Conservation (phyloP, 2,329 filamentous ascomycete species). For the Pseudocercospora musae region DNA sequence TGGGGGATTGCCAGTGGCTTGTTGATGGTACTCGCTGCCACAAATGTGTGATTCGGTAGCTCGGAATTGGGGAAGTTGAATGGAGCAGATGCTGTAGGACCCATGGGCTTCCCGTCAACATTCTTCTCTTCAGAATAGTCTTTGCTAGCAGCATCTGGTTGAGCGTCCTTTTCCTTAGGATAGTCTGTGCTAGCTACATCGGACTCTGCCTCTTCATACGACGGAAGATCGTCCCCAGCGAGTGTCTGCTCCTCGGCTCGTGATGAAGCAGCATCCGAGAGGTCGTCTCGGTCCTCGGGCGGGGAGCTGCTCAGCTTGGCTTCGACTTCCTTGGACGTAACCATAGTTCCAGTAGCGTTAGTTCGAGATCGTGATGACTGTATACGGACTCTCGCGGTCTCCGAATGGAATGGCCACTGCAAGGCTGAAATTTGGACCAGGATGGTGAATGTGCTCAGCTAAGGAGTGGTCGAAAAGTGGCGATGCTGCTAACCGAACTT, state of each 20-base stretch:
- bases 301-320: neutral
- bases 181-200: no score
- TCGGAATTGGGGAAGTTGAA: slow-evolving; percentile 18
- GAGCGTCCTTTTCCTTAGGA: neutral
- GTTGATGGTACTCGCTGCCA: neutral
- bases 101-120: neutral
- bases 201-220: slow-evolving; percentile 5
- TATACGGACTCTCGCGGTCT: neutral
- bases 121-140: neutral
- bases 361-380: neutral
- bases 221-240: slow-evolving; percentile 12
- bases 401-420: neutral
- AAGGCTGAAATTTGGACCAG: neutral
- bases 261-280: slow-evolving; percentile 15
- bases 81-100: slow-evolving; percentile 15
- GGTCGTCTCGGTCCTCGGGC: slow-evolving; percentile 7
- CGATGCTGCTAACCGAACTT: neutral
- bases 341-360: neutral
- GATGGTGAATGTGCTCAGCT: neutral
- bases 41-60: slow-evolving; percentile 17
- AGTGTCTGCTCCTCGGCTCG: slow-evolving; percentile 12
- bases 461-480: neutral
- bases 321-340: neutral
- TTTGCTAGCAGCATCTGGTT: neutral
- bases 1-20: slow-evolving; percentile 21